Base-by-base conservation (phyloP, 1,139 yeast species). In the Suhomyces anneliseae region DNA sequence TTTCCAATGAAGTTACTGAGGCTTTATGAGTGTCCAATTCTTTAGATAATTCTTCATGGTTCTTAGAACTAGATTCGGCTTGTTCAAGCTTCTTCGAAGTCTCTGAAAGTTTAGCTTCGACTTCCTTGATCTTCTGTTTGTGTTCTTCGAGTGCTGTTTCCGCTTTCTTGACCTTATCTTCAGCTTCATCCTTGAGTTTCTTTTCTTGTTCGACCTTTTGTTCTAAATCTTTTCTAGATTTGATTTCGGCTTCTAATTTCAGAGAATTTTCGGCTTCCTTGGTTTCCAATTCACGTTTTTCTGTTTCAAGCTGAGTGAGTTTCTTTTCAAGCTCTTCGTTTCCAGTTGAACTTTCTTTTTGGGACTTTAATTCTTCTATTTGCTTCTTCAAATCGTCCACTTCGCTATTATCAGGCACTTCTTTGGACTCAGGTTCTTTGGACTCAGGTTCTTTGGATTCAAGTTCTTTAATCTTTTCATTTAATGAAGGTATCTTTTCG, bases 331-430 rank as follows among this genome's bases (percentile, higher is more conserved):
- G 24, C 27, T 38, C 29, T 8, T 36, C 31, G 32, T 7, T 39
- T 43, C 31, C 15, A 34, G 7, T 27, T 10, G 32, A n/a, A 14
- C 41, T 38, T 49, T 24, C 53, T 14, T 52, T 54, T 35, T 53
- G 63, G 10, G 54, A 45, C 38, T 50, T 53, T 4, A 29, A 11
- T 29, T 9, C 9, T 19, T 53, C 45, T 57, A 48, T 32, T 42
- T 32, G 40, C 41, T 37, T 35, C 26, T 51, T 44, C 12, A 45
- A 34, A 1, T 48, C 52, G 31, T 58, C 57, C 4, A 54, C 32
- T 34, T 55, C 60, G 11, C 36, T 26, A 8, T 27, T 47, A 19
- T 37, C 40, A 7, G 34, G 33, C 24, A 34, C 37, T n/a, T 53
- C 51, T 39, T 54, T 53, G 9, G 38, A 6, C 24, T 19, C 24